These are phyloP conservation scores for Globisporangium solare DNA, from an alignment of 352 stramenopile species.

Conservation along the genomic window DNA sequence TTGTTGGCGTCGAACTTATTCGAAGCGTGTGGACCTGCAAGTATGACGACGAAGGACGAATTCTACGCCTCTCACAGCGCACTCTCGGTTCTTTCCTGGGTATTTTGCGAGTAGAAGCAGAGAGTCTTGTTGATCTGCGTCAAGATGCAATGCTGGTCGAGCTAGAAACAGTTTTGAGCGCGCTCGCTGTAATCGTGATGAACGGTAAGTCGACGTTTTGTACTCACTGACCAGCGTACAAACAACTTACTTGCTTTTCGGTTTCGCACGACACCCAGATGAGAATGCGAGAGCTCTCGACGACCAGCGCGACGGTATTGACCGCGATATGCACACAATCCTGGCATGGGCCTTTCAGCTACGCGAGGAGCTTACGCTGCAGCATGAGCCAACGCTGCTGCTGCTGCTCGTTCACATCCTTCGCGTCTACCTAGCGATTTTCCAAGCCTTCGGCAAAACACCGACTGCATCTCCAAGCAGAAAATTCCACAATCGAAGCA, in stretches of 20 bases:
- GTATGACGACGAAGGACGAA: conserved; percentile 28
- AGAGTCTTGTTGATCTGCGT: background rate
- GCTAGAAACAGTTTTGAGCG: conserved; percentile 13
- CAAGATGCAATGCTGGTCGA: conserved; percentile 2
- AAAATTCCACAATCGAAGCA: conserved; percentile 9
- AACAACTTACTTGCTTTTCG: background rate
- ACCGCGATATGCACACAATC: conserved; percentile 1
- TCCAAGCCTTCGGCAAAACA: background rate
- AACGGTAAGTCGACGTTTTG: conserved; percentile 14
- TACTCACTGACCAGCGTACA: background rate
- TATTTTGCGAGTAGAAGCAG: conserved; percentile 10
- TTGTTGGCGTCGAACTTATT: conserved; percentile 25
- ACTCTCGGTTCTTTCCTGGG: conserved; percentile 18
- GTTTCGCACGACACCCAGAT: background rate
- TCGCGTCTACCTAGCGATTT: conserved; percentile 7
- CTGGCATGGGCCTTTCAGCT: conserved; percentile 9
- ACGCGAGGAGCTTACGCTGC: conserved; percentile 2
- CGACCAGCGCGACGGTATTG: background rate
- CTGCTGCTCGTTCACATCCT: background rate
- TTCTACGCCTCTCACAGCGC: conserved; percentile 14
- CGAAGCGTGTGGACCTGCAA: conserved; percentile 26
- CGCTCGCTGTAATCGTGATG: conserved; percentile 17
- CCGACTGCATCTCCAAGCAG: background rate
- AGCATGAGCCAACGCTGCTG: conserved; percentile 6
- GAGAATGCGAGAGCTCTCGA: background rate